Conservation (phyloP, 1,284 basidiomycete species). For the Wallemia mellicola region DNA sequence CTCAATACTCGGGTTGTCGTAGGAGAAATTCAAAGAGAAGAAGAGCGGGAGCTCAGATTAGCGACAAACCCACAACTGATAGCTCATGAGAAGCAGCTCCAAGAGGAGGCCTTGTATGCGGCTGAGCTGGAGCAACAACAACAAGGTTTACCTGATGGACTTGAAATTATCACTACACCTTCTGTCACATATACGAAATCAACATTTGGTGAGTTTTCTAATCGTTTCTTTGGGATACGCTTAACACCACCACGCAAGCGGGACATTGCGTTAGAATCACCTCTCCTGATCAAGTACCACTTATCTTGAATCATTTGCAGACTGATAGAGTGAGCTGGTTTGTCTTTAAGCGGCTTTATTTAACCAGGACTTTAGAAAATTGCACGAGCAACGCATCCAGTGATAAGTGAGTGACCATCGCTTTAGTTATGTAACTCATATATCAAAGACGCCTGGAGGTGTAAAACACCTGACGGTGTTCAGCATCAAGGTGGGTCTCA, state of each 20-base stretch:
- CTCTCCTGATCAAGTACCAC: constrained; percentile 25
- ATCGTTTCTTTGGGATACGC: not conserved
- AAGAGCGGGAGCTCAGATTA: constrained; percentile 15
- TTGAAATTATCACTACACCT: constrained; percentile 22
- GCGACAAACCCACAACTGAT: constrained; percentile 6
- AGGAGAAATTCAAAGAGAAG: constrained; percentile 28
- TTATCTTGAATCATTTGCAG: constrained; percentile 38
- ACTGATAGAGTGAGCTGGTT: constrained; percentile 22
- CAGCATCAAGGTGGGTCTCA: constrained; percentile 34
- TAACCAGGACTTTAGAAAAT: constrained; percentile 10
- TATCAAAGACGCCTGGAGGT: constrained; percentile 55
- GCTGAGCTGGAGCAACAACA: not conserved
- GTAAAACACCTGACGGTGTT: constrained; percentile 26
- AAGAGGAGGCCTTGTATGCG: not conserved
- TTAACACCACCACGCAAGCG: not conserved
- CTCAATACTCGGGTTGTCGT: constrained; percentile 26
- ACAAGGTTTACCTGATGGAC: constrained; percentile 24
- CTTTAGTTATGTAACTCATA: too few species aligned
- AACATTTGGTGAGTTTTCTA: not conserved
- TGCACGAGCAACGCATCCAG: constrained; percentile 45
- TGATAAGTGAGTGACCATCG: constrained; percentile 29
- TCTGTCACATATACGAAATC: not conserved
- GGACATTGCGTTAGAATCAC: not conserved
- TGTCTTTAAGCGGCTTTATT: not conserved
- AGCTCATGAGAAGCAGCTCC: constrained; percentile 1